Base-by-base conservation (phyloP, 768 basidiomycete genomes). In the Neoboletus brunneissimus region DNA sequence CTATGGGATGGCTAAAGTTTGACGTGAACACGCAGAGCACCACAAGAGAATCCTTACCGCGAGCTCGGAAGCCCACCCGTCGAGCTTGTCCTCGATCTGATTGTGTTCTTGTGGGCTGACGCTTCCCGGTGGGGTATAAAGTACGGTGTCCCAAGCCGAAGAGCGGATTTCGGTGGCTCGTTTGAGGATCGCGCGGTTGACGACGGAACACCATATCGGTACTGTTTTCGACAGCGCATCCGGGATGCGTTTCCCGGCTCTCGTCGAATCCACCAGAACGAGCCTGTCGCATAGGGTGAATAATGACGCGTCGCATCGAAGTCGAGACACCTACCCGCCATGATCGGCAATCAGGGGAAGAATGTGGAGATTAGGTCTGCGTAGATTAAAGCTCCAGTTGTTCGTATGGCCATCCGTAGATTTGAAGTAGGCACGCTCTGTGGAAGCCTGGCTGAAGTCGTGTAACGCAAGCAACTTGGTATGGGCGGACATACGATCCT, bases 211-310 rank as follows among this genome's bases (percentile, higher is more conserved):
- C 96, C 96, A 98, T 49, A 95, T 89, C 0, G 95, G 95, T 1
- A 98, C 79, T 0, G 94, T 96, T 58, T 96, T 98, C 2, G 90
- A 90, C 2, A 98, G 78, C 0, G 95, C 93, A 60, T 98, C 96
- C 1, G 96, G 96, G 47, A 96, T 87, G 15, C 93, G 85, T 74
- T 98, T 98, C 10, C 96, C 96, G 23, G 91, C 79, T 23, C 96
- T 78, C 0, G 96, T 97, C 0, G 95, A 97, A 67, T 98, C 96
- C 10, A 97, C 92, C 1, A 98, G 73, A 38, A 97, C 75, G 34
- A 95, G 71, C 0, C 94, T 95, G 53, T 40, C 6, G 32, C 0
- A 27, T 16, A 25, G 53, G 48, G 47, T 55, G 20, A 48, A 22
- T 4, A 37, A 8, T 27, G 48, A 52, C 10, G 13, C 29, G 20